Evolutionary conservation across 352 stramenopile genomes (phyloP), one percentile per base, ranked within the genome.

Genomic region (Pythium vanterpoolii): DNA sequence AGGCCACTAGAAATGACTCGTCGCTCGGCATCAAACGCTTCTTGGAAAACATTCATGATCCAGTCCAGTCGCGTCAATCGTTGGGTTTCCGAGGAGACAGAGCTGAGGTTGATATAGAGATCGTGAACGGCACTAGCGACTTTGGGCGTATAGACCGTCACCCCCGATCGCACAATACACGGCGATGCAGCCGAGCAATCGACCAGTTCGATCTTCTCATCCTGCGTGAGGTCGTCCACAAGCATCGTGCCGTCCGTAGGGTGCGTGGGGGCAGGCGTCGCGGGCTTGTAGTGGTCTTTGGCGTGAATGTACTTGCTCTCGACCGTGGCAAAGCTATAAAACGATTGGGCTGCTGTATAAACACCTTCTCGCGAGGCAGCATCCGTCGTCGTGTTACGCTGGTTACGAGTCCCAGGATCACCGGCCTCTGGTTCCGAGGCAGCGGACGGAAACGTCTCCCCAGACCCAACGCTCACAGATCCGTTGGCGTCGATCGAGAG

Each of bases 101-200:
- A 54, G 23, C 19, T 40, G 0, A 18, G 14, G 19, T 34, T 56
- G 8, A 2, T 18, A 19, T 51, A 62, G 18, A 61, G 13, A 9
- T 60, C 59, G 14, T 24, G 2, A 1, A 66, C 50, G 5, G 50
- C 52, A 8, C 30, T 23, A 14, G 39, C 30, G 34, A 90, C 50
- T 11, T 65, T 54, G 0, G 80, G 80, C 1, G 80, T 87, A 52
- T 78, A 88, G 51, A 90, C 74, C 0, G 80, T 90, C 24, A 90
- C 74, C 24, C 76, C 66, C 13, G 80, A 90, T 19, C 74, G 72
- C 9, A 76, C 57, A 8, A 77, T 38, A 47, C 75, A 86, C 24
- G 62, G 65, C 11, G 21, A 26, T 9, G 61, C 19, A 3, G 74
- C 4, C 10, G 52, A 69, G 47, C 77, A 85, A 30, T 61, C 57